These are phyloP conservation scores for Schizosaccharomyces lindneri DNA, from an alignment of 805 yeast genomes.

Conservation along the genomic window DNA sequence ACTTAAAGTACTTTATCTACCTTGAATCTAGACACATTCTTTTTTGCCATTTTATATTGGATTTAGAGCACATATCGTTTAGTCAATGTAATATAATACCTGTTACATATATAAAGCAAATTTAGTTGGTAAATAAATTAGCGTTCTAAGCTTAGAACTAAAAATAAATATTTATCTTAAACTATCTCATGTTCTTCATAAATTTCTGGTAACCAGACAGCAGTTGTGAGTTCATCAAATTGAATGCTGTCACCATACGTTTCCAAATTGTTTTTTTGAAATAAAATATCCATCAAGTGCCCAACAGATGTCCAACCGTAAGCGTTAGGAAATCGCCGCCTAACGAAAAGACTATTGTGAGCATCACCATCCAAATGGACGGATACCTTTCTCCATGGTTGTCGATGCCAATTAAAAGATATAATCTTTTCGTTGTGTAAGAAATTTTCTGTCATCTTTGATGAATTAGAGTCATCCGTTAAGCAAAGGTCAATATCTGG, in stretches of 20 bases:
- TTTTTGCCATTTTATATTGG: not conserved
- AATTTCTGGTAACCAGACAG: not conserved
- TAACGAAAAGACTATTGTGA: conserved; percentile 72
- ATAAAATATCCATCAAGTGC: conserved; percentile 44
- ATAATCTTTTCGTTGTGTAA: conserved; percentile 42
- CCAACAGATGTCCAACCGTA: conserved; percentile 83
- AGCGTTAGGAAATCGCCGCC: conserved; percentile 74
- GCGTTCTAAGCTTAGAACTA: too few relatives aligned
- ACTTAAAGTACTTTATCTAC: not conserved
- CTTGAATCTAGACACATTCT: not conserved
- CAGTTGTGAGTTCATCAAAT: not conserved
- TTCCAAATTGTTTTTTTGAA: conserved; percentile 9
- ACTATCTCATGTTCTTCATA: not conserved
- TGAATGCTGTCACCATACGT: not conserved
- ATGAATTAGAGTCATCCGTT: conserved; percentile 3
- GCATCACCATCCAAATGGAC: conserved; percentile 80
- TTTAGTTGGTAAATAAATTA: too few relatives aligned
- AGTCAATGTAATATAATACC: not conserved
- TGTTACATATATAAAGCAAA: too few relatives aligned
- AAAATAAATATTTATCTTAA: not conserved
- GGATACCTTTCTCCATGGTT: conserved; percentile 79
- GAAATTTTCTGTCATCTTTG: conserved; percentile 12
- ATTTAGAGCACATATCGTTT: not conserved
- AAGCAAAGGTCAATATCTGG: not conserved
- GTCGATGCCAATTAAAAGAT: conserved; percentile 70